Evolutionary conservation across 345 rosid genomes (phyloP).

Genomic region (Garcia nutans): DNA sequence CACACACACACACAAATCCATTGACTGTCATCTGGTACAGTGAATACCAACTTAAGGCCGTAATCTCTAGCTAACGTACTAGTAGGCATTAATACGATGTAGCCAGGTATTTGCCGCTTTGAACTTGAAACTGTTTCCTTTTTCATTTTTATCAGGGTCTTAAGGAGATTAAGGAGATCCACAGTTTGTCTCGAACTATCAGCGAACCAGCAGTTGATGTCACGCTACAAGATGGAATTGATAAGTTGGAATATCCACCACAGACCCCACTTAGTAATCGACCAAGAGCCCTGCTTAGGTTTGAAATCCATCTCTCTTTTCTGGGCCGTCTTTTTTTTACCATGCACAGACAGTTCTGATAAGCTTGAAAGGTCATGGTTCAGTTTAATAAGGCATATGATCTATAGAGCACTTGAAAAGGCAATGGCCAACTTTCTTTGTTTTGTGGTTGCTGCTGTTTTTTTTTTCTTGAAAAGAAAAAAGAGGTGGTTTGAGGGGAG

Average conservation of each 20-base stretch:
- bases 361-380: not conserved
- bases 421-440: not conserved
- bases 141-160: conserved; percentile 48
- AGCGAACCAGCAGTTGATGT: conserved; percentile 28
- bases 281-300: conserved; percentile 42
- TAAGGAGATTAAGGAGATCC: conserved; percentile 47
- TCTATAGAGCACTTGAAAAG: not conserved
- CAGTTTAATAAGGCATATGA: not conserved
- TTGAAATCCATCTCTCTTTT: conserved; percentile 12
- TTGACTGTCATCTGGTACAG: not conserved
- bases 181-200: conserved; percentile 18
- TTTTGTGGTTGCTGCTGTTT: too few relatives aligned
- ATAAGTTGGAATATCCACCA: conserved; percentile 29
- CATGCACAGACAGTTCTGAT: not conserved
- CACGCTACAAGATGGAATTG: conserved; percentile 22
- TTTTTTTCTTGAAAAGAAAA: too few relatives aligned
- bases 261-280: conserved; percentile 15
- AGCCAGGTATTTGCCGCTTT: not conserved
- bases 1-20: not conserved
- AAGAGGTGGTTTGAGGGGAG: too few relatives aligned
- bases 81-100: not conserved
- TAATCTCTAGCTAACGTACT: not conserved
- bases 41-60: not conserved
- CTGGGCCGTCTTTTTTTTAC: not conserved
- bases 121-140: not conserved